phyloP scores from a whole-genome alignment of 345 rosid species.

The Barbarea vulgaris region DNA sequence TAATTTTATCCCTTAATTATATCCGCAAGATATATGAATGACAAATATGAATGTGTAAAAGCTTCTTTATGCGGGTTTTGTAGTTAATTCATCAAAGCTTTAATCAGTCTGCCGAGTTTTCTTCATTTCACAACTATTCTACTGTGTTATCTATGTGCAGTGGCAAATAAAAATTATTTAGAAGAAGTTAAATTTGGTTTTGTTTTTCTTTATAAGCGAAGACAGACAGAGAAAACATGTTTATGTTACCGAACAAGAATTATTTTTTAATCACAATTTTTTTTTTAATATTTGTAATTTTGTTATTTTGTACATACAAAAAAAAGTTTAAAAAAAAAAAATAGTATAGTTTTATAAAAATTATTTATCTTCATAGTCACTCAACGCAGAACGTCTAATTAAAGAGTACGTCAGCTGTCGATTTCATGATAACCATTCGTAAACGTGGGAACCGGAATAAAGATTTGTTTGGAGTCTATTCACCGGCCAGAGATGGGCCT shows the following conservation, averaged over 20 bases:
- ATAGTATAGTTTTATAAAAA: background rate
- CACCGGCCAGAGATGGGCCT: background rate
- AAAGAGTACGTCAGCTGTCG: background rate
- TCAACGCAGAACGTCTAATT: background rate
- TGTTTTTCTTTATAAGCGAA: background rate
- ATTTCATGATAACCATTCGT: slow-evolving; percentile 1
- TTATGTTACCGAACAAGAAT: background rate
- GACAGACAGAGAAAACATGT: background rate
- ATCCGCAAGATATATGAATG: slow-evolving; percentile 4
- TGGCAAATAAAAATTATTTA: background rate
- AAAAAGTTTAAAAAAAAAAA: background rate
- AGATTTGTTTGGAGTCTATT: background rate
- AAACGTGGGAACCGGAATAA: background rate
- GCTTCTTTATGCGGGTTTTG: slow-evolving; percentile 22
- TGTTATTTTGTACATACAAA: background rate
- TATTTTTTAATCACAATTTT: background rate
- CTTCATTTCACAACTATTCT: background rate
- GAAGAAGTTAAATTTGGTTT: background rate
- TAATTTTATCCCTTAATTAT: background rate
- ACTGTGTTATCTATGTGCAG: background rate
- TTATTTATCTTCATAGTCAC: background rate
- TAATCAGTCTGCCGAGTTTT: background rate
- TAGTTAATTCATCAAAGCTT: background rate
- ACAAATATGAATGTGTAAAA: slow-evolving; percentile 8
- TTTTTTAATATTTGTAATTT: background rate